These are phyloP conservation scores for Alternaria sp. DNA, from an alignment of 2,329 filamentous ascomycete species.

Conservation along the genomic window DNA sequence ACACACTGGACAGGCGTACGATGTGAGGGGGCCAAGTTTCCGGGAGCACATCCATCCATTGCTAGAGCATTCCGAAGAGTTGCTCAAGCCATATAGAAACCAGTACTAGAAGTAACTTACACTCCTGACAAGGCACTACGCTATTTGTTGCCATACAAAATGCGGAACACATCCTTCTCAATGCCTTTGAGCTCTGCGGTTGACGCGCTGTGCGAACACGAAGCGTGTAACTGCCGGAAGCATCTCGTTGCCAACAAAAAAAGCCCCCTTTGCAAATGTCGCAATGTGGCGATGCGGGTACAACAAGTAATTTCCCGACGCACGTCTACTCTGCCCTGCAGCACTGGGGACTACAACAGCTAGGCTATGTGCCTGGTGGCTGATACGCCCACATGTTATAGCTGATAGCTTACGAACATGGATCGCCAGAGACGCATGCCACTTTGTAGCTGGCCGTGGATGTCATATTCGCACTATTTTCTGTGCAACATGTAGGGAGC, in stretches of 20 bases:
- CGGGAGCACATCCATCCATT: neutral
- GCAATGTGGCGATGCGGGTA: neutral
- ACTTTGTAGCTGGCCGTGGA: slow-evolving; percentile 6
- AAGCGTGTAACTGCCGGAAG: neutral
- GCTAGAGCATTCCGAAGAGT: neutral
- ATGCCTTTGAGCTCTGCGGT: neutral
- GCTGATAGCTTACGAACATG: neutral
- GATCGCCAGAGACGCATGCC: slow-evolving; percentile 11
- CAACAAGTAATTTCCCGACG: slow-evolving; percentile 1
- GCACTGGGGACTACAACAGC: neutral
- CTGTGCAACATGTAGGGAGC: neutral
- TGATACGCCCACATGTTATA: slow-evolving; percentile 10
- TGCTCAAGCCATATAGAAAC: neutral
- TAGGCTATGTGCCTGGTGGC: neutral
- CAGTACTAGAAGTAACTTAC: neutral
- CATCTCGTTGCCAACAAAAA: neutral
- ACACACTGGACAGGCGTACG: neutral
- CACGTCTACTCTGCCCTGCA: neutral
- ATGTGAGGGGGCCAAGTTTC: neutral
- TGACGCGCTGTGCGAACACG: neutral
- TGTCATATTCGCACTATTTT: neutral
- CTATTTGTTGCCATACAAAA: neutral
- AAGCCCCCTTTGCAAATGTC: neutral
- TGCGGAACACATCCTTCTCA: neutral
- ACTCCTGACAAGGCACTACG: neutral